Conservation (phyloP, 2,329 filamentous ascomycete genomes). For the Penicillium sp. region DNA sequence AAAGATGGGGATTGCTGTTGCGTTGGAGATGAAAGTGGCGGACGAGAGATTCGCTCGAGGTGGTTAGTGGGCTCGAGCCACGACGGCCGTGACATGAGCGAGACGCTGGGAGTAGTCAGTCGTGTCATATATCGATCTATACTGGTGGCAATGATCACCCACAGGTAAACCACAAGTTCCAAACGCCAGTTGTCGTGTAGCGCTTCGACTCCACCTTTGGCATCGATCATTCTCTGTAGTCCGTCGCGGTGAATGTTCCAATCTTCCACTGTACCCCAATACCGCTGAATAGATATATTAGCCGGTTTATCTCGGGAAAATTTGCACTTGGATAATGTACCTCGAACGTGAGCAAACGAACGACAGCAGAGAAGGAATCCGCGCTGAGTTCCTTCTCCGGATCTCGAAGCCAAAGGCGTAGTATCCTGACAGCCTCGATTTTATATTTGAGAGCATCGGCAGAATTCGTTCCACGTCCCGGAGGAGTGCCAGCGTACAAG, state of each 20-base stretch:
- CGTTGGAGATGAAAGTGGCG: conserved; percentile 1
- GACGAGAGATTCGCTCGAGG: conserved; percentile 15
- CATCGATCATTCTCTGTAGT: conserved; percentile 34
- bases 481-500: conserved; percentile 30
- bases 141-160: conserved; percentile 7
- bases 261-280: conserved; percentile 34
- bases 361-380: conserved; percentile 34
- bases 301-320: background rate
- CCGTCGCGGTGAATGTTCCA: conserved; percentile 36
- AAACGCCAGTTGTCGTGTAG: conserved; percentile 33
- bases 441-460: conserved; percentile 32
- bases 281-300: conserved; percentile 23
- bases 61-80: conserved; percentile 30
- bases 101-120: conserved; percentile 18
- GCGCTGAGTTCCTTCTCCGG: conserved; percentile 32
- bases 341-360: conserved; percentile 35
- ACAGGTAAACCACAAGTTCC: conserved; percentile 32
- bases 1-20: conserved; percentile 4
- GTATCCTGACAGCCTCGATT: conserved; percentile 36
- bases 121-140: background rate
- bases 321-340: conserved; percentile 15
- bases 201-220: conserved; percentile 30
- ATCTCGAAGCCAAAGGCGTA: conserved; percentile 35
- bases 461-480: conserved; percentile 24
- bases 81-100: conserved; percentile 28